These are phyloP conservation scores for Sanguinoderma infundibulare DNA, from an alignment of 1,284 basidiomycete genomes.

Conservation along the genomic window DNA sequence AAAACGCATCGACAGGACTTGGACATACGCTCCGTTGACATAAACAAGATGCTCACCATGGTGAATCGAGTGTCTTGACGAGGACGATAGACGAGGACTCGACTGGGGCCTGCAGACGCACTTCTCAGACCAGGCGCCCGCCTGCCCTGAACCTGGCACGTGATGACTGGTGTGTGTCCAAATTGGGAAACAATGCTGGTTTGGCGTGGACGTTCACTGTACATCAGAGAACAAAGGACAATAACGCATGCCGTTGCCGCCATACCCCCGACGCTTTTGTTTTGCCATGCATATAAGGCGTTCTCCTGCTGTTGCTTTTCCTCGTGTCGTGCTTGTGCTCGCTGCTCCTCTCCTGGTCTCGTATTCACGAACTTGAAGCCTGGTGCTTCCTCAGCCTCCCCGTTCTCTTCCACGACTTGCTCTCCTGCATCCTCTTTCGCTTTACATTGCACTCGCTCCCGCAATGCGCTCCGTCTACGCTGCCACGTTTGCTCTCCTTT, in stretches of 20 bases:
- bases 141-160: slow-evolving; percentile 23
- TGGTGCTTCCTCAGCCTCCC: slow-evolving; percentile 21
- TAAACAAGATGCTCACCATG: slow-evolving; percentile 39
- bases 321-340: slow-evolving; percentile 17
- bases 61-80: slow-evolving; percentile 38
- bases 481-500: slow-evolving; percentile 25
- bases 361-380: slow-evolving; percentile 15
- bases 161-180: slow-evolving; percentile 10
- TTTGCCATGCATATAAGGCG: slow-evolving; percentile 11
- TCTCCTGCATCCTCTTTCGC: background rate
- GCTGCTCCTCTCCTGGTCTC: slow-evolving; percentile 12
- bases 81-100: slow-evolving; percentile 30
- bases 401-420: slow-evolving; percentile 4
- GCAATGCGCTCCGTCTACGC: slow-evolving; percentile 20
- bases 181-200: slow-evolving; percentile 24
- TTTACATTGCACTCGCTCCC: background rate
- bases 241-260: slow-evolving; percentile 18
- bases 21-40: slow-evolving; percentile 8
- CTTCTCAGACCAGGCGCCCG: background rate
- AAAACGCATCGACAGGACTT: slow-evolving; percentile 13
- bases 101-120: slow-evolving; percentile 16
- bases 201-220: background rate
- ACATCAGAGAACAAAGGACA: no score
- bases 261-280: slow-evolving; percentile 13
- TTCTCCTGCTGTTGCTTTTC: background rate